Base-by-base conservation (phyloP, 495 filamentous ascomycete species). In the Daldinia childiae region DNA sequence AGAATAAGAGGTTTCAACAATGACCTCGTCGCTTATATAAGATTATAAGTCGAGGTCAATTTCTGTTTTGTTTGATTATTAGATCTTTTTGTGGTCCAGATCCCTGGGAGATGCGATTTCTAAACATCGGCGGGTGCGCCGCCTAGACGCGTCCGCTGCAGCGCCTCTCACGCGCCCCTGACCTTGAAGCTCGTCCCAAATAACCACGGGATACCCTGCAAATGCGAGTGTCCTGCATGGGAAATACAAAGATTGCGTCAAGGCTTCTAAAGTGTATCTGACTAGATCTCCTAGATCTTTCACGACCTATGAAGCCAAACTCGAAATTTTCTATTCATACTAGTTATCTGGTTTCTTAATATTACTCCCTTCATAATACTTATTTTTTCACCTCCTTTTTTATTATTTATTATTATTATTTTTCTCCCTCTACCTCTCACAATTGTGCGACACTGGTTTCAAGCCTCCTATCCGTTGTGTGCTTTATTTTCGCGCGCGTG, bases 151-250 rank as follows among this genome's bases (percentile, higher is more conserved):
- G 24, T 43, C 27, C 27, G 6, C 27, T 32, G 52, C 61, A 63
- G 65, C 56, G 64, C 32, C 19, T 50, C 57, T 55, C 57, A 62
- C 21, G 54, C 27, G 50, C 66, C 71, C 71, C 61, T 68, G 61
- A 61, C 70, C 70, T 45, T 66, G 71, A 69, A 48, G 21, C 50
- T 24, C 41, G 50, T 27, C 69, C 60, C 36, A 38, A 41, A 66
- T 41, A 43, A 58, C 71, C 62, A 73, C 71, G 50, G 58, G 58
- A 62, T 69, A 66, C 71, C 66, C 58, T 73, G 71, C 58, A 66
- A 63, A 69, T 73, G 66, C 66, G 66, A 36, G 27, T 69, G 58
- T 60, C 52, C 66, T 66, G 66, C 62, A 73, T 62, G 71, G 54
- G 54, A 63, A 45, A 43, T 27, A 69, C 52, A 63, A 36, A 63